These are phyloP conservation scores for Cryptococcus floricola DNA, from an alignment of 1,284 basidiomycete genomes.

Conservation along the genomic window DNA sequence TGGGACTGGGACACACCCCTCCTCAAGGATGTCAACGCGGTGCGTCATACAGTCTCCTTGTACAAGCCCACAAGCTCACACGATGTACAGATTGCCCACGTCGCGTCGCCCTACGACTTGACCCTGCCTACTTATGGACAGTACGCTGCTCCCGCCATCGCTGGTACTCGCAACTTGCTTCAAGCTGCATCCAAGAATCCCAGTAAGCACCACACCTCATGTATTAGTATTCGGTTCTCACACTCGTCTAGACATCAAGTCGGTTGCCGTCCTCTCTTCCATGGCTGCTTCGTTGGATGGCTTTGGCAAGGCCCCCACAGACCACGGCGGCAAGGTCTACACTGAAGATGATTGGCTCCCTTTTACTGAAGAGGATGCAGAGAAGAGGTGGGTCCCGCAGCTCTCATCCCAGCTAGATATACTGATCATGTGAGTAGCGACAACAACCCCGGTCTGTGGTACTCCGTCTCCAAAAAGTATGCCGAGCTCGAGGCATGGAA, in stretches of 20 bases:
- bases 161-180: conserved; percentile 51
- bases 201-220: conserved; percentile 15
- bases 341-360: conserved; percentile 44
- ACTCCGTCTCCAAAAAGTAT: conserved; percentile 34
- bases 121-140: conserved; percentile 28
- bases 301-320: conserved; percentile 11
- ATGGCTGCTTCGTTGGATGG: conserved; percentile 40
- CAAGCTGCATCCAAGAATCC: conserved; percentile 35
- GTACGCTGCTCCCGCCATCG: conserved; percentile 51
- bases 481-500: conserved; percentile 33
- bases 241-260: conserved; percentile 39
- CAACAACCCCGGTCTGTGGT: conserved; percentile 6
- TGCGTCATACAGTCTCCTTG: background rate
- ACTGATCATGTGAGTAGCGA: too few relatives aligned
- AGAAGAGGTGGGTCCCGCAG: conserved; percentile 7
- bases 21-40: conserved; percentile 26
- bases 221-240: too few relatives aligned
- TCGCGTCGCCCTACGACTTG: conserved; percentile 26
- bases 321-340: conserved; percentile 19
- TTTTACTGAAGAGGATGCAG: conserved; percentile 21
- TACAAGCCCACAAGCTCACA: background rate
- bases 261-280: conserved; percentile 51
- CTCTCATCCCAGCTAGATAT: too few relatives aligned
- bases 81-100: conserved; percentile 15
- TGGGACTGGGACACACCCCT: conserved; percentile 32